Evolutionary conservation across 78 protist species (phyloP).

Genomic region (Pigoraptor vietnamica): DNA sequence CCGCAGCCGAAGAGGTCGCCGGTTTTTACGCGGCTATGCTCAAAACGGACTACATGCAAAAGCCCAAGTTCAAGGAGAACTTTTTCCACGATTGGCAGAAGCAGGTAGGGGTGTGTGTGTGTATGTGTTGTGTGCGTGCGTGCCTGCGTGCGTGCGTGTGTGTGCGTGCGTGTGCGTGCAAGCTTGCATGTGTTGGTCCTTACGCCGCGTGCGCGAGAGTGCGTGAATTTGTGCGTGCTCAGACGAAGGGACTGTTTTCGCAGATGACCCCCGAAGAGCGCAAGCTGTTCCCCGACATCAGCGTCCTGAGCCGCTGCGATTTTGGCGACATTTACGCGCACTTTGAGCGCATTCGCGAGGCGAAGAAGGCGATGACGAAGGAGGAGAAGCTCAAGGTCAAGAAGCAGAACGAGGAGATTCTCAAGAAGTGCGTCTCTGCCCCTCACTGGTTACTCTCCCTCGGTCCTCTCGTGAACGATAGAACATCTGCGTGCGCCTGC

Average conservation of each 20-base stretch:
- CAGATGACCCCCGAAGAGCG: not conserved
- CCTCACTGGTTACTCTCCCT: too few species aligned
- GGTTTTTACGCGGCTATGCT: conserved; percentile 80
- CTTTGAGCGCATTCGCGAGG: conserved; percentile 43
- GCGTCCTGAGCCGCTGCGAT: conserved; percentile 59
- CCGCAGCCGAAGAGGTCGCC: conserved; percentile 83
- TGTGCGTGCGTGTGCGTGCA: not conserved
- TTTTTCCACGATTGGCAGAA: conserved; percentile 55
- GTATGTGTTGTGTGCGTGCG: too few species aligned
- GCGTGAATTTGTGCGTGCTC: not conserved
- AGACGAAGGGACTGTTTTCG: not conserved
- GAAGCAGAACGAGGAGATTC: conserved; percentile 39
- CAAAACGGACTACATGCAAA: conserved; percentile 76
- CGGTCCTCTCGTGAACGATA: too few species aligned
- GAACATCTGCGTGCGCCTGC: not conserved
- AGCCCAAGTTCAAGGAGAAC: conserved; percentile 71
- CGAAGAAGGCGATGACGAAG: conserved; percentile 38
- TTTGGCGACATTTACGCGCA: conserved; percentile 68
- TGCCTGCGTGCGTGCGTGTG: not conserved
- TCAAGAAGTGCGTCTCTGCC: too few species aligned
- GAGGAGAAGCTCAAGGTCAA: conserved; percentile 69
- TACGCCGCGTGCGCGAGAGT: not conserved
- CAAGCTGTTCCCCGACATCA: conserved; percentile 31
- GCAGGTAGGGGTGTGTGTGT: not conserved
- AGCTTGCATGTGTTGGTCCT: not conserved